A percentile compares a stretch with the other conserved stretches of the same genome.
These are phyloP conservation scores for Calocybe cyanea DNA, from an alignment of 768 basidiomycete genomes.

Conservation along the genomic window DNA sequence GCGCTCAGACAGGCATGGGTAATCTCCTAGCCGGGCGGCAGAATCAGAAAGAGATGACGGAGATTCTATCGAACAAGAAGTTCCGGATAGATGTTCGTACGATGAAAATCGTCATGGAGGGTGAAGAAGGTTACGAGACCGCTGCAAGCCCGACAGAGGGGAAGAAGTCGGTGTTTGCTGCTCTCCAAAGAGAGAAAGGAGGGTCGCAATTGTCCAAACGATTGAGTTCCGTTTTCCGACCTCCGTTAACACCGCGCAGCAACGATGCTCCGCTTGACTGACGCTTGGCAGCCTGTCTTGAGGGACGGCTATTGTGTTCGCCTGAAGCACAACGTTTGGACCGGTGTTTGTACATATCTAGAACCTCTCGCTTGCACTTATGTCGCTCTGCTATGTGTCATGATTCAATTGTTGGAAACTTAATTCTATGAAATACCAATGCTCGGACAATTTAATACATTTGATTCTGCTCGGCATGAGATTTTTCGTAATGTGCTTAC, in stretches of 20 bases:
- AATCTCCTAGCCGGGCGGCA: constrained; percentile 40
- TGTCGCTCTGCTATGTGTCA: no score
- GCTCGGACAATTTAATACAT: no score
- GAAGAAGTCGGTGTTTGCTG: constrained; percentile 30
- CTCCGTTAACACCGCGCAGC: constrained; percentile 5
- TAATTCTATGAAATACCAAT: no score
- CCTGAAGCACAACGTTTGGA: no score
- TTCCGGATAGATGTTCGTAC: constrained; percentile 48
- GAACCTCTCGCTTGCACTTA: no score
- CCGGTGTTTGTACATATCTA: no score
- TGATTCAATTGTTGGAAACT: no score
- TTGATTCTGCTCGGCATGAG: no score
- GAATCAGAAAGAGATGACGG: constrained; percentile 33
- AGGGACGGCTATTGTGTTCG: no score
- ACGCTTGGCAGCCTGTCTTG: no score
- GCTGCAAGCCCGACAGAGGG: constrained; percentile 32
- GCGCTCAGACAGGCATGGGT: constrained; percentile 46
- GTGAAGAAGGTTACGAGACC: constrained; percentile 43
- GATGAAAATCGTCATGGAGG: constrained; percentile 52
- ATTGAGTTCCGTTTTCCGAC: constrained; percentile 7
- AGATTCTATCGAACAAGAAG: constrained; percentile 38
- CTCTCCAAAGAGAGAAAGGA: constrained; percentile 22
- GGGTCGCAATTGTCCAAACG: constrained; percentile 3
- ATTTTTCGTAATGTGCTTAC: no score
- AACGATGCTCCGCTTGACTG: no score